Evolutionary conservation across 177 flowering plant species (phyloP), one percentile per base, ranked within the genome.

Genomic region (Vitis hybrid): DNA sequence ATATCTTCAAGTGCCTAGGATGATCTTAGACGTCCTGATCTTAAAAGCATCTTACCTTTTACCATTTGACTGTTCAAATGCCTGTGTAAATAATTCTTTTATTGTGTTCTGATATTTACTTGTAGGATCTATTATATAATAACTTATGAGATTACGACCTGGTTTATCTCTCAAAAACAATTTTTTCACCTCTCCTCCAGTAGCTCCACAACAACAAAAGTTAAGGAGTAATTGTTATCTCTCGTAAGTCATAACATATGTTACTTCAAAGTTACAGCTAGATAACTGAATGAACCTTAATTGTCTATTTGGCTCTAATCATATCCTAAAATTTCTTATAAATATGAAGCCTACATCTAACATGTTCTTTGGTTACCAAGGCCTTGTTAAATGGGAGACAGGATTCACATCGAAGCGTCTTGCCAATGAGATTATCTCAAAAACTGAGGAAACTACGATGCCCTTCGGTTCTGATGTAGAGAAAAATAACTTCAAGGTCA

Each of bases 381-480:
- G 97, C 15, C 86, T 91, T 75, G 92, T 94, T 51, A 90, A 92
- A 80, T 81, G 97, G 33, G 93, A 94, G 75, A 55, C 11, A 22
- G 86, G 98, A 82, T 96, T 94, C 73, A 84, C 98, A 72, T 93
- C 97, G 58, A 93, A 89, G 69, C 63, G 79, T 72, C 81, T 97
- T 62, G 95, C 97, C 10, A 86, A 82, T 72, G 98, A 93, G 75
- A 93, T 96, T 31, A 84, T 96, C 22, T 82, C 92, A 48, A 96
- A 89, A 80, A 93, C 93, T 52, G 95, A 96, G 82, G 84, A 85
- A 80, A 84, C 97, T 66, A 98, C 97, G 61, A 64, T 19, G 33
- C 99, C 99, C 62, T 70, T 96, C 82, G 97, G 98, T n/a, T 96
- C 93, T 78, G 92, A 86, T 72, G 97, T 96, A 53, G 88, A 84